Base-by-base conservation (phyloP, 2,329 filamentous ascomycete genomes). In the Paecilomyces formosus region DNA sequence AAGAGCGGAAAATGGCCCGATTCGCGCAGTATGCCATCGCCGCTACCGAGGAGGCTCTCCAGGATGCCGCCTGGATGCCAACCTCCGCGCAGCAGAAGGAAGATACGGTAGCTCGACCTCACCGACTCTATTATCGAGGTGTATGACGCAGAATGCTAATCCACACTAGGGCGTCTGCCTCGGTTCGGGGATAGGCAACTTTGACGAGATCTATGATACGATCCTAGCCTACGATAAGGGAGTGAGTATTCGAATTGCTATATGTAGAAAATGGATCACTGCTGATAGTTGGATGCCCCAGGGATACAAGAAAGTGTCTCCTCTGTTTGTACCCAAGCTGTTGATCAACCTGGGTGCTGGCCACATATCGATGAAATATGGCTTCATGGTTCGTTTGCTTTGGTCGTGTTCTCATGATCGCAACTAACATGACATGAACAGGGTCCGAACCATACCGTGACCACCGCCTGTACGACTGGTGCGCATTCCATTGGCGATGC, bases 401-500 rank as follows among this genome's bases (percentile, higher is more conserved):
- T 30, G 15, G 15, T 8, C 30, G 30, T 31, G 24, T 26, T 26
- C 24, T 26, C 3, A 26, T 26, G 24, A 4, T 21, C 57, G 49
- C 52, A 35, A 50, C 45, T 54, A 4, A 18, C 26, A 33, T 50
- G 24, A 13, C 26, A 33, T 50, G 24, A 13, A 13, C 78, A 89
- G 73, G 94, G 94, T 0, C 94, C 94, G 3, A 97, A 96, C 70
- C 94, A 97, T 74, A 85, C 93, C 1, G 91, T 85, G 45, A 96
- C 93, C 0, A 99, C 94, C 12, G 94, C 94, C 59, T 99, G 94
- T 72, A 97, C 94, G 0, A 99, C 94, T 0, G 94, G 94, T 11
- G 90, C 93, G 0, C 94, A 99, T 76, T 92, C 92, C 1, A 87
- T 99, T 55, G 94, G 93, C 18, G 94, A 99, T 72, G 94, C 94